Percentiles rank a stretch among this genome's conserved stretches.
phyloP scores from a whole-genome alignment of 164 flowering plant genomes.

The Platanus orientalis region DNA sequence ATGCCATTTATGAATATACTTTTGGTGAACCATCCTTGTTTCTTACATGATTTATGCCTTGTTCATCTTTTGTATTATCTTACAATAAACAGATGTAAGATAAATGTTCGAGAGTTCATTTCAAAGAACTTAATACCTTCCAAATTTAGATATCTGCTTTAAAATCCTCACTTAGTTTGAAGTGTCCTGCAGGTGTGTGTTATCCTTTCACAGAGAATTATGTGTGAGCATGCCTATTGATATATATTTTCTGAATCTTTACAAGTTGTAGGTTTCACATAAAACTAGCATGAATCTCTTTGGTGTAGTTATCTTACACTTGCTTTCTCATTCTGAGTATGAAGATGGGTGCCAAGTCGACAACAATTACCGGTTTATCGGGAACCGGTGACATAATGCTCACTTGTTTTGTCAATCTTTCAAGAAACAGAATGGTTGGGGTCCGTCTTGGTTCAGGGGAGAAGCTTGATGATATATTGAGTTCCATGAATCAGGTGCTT shows the following conservation, averaged over 20 bases:
- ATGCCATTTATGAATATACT: too few relatives aligned
- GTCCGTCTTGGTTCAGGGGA: constrained; percentile 96
- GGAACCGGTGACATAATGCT: constrained; percentile 99
- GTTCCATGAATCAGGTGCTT: constrained; percentile 88
- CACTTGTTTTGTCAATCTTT: constrained; percentile 88
- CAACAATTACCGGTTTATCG: constrained; percentile 86
- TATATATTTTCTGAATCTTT: background rate
- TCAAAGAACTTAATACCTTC: background rate
- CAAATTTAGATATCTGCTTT: background rate
- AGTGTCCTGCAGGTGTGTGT: background rate
- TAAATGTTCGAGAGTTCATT: background rate
- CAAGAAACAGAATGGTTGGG: constrained; percentile 94
- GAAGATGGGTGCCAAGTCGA: constrained; percentile 96
- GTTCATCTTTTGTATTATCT: background rate
- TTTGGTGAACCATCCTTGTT: too few relatives aligned
- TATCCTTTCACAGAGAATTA: background rate
- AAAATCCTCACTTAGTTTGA: background rate
- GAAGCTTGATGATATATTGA: constrained; percentile 74
- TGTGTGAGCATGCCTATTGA: background rate
- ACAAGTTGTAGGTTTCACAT: background rate
- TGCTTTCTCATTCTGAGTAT: constrained; percentile 9
- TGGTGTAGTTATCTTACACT: constrained; percentile 6
- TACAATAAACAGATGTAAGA: background rate
- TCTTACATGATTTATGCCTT: too few relatives aligned
- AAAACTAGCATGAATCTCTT: background rate